These are phyloP conservation scores for Trypanosomatidae sp. DNA, from an alignment of 208 protist species.

Conservation along the genomic window DNA sequence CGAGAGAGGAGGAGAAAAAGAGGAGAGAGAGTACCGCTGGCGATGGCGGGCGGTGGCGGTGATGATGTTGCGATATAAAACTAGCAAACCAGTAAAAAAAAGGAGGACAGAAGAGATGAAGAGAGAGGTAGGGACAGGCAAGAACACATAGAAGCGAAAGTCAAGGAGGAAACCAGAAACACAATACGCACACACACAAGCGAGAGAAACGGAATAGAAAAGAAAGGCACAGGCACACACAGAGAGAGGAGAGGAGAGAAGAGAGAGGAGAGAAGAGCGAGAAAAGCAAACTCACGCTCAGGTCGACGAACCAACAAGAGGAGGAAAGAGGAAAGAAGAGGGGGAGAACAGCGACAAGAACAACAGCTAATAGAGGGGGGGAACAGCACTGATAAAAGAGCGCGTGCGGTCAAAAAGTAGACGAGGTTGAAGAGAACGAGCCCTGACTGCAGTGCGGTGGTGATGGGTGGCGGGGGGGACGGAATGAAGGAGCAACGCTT, in stretches of 20 bases:
- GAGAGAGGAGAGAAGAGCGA: background rate
- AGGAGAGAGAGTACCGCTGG: background rate
- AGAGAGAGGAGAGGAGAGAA: too few relatives aligned
- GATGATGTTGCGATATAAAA: background rate
- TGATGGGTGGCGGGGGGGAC: background rate
- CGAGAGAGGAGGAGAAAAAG: background rate
- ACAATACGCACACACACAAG: background rate
- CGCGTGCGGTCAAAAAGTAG: background rate
- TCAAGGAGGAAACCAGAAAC: slow-evolving; percentile 8
- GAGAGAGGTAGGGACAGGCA: background rate
- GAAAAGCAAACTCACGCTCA: background rate
- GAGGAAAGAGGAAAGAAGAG: background rate
- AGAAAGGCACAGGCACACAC: background rate
- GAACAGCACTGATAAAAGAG: background rate
- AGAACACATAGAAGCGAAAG: slow-evolving; percentile 21
- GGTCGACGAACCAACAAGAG: background rate
- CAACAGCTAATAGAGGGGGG: background rate
- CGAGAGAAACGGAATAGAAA: background rate
- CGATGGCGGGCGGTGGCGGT: background rate
- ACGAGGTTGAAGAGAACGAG: background rate
- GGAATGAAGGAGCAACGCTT: background rate
- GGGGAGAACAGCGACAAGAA: background rate
- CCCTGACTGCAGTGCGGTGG: background rate
- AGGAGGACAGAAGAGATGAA: background rate
- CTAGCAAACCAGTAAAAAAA: background rate